Evolutionary conservation across 2,329 filamentous ascomycete species (phyloP), one percentile per base, ranked within the genome.

Genomic region (Aspergillus novoparasiticus): DNA sequence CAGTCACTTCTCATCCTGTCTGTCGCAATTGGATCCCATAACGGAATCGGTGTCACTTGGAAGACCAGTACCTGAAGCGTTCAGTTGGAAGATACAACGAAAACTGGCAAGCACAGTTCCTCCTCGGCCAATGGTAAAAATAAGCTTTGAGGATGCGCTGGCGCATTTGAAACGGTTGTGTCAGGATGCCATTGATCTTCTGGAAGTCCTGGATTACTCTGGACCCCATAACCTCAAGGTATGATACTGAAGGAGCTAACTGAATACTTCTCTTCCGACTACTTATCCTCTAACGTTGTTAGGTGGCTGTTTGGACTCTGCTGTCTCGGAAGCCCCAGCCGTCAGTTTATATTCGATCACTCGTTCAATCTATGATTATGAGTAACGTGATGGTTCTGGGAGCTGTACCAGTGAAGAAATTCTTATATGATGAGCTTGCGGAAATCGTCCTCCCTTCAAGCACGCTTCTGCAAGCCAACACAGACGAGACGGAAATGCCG

Each of bases 91-190:
- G 74, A 85, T 98, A 43, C 95, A 99, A 74, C 87, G 94, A n/a
- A 90, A 90, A 66, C 83, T 99, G 36, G 94, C 95, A 0, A 97
- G 93, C 69, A 97, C 93, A 0, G 94, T 97, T 71, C 95, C 95
- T 4, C 95, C 95, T 9, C 87, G 94, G 10, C 94, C 94, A 0
- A 94, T 97, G 70, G 91, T 97, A 12, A 85, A 92, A 59, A 75
- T 94, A 3, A 87, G 86, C 30, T 90, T 92, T 69, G 86, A 89
- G 16, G 89, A 92, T 70, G 91, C 93, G 0, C 86, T 90, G 66
- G 80, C 80, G 23, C 89, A 92, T 69, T 83, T 97, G 66, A 85
- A 85, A 61, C 86, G 88, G 51, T 79, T 97, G 32, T 91, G 90
- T 65, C 81, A 86, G 61, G 92, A 97, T 75, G 90, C 89, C 2